These are phyloP conservation scores for Catharanthus roseus DNA, from an alignment of 257 asterid genomes.

Conservation along the genomic window DNA sequence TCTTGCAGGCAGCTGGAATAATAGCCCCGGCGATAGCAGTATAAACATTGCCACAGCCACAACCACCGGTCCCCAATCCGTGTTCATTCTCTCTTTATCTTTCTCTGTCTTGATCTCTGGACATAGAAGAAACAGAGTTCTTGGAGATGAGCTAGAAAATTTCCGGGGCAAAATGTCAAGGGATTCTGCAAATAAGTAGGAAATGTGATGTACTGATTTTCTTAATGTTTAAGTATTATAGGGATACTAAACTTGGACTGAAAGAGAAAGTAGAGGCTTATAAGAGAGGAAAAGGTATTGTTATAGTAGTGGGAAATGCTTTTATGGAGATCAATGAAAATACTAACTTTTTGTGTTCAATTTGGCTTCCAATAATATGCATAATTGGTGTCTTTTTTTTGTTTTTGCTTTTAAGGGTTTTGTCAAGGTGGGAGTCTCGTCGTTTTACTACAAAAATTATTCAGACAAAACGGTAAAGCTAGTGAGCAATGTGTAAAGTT, in stretches of 20 bases:
- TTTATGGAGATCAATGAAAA: slow-evolving; percentile 30
- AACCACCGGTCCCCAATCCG: slow-evolving; percentile 90
- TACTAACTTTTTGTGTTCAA: slow-evolving; percentile 21
- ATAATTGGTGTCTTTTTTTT: slow-evolving; percentile 22
- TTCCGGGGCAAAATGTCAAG: background rate
- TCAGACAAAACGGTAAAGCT: background rate
- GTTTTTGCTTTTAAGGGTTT: slow-evolving; percentile 13
- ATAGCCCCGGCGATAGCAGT: slow-evolving; percentile 76
- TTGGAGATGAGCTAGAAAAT: background rate
- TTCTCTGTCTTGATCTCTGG: background rate
- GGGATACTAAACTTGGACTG: slow-evolving; percentile 54
- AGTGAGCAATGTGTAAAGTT: background rate
- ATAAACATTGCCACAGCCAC: slow-evolving; percentile 91
- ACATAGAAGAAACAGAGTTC: background rate
- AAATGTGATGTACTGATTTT: slow-evolving; percentile 16
- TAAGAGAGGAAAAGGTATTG: slow-evolving; percentile 48
- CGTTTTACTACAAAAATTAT: background rate
- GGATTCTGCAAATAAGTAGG: slow-evolving; percentile 7
- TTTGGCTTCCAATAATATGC: slow-evolving; percentile 33
- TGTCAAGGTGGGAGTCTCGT: background rate
- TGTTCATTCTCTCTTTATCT: slow-evolving; percentile 3
- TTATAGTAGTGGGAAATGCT: slow-evolving; percentile 45
- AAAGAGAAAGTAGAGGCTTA: slow-evolving; percentile 41
- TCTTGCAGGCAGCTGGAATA: slow-evolving; percentile 85
- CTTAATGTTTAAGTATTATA: slow-evolving; percentile 60